Evolutionary conservation across 176 grass and related monocot genomes (phyloP), one percentile per base, ranked within the genome.

Genomic region (Areca catechu): DNA sequence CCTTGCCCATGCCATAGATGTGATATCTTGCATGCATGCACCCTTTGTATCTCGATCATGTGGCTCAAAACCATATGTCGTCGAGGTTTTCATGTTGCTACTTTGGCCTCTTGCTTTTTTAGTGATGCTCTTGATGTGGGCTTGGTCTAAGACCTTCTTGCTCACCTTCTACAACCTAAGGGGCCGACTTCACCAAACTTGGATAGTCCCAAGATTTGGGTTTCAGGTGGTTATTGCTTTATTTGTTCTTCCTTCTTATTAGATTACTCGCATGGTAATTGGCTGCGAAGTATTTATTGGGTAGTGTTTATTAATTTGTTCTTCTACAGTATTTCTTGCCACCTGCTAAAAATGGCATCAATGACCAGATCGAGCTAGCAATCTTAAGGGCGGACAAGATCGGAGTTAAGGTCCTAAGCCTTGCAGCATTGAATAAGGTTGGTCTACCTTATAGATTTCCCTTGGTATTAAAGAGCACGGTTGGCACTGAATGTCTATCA

Each of bases 391-490:
- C 86, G 1, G 74, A 95, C 63, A 82, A 73, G 71, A 90, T 95
- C 60, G 90, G 90, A 43, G 90, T 95, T 54, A 86, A 95, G 22
- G 90, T 95, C 15, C 73, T 95, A 16, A 95, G 90, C 65, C 90
- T 95, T 20, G 90, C 90, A 4, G 86, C 90, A 50, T 79, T 95
- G 7, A 95, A 95, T 28, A 95, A 95, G 85, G 89, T 95, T 53
- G 16, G 49, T 19, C 27, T 20, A 5, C 16, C 7, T 17, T 60
- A 1, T 4, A 34, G 34, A 43, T 14, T 43, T 43, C 34, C 34
- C 34, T 43, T 43, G 34, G 34, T 12, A 43, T 14, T 43, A 10
- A 43, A 43, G 9, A 12, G 6, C 34, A 43, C 7, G 3, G 0
- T 43, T 9, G 34, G 34, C 34, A 14, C 34, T 12, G 10, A 43